Base-by-base conservation (phyloP, 176 grass and related monocot species). In the Paspalum vaginatum region DNA sequence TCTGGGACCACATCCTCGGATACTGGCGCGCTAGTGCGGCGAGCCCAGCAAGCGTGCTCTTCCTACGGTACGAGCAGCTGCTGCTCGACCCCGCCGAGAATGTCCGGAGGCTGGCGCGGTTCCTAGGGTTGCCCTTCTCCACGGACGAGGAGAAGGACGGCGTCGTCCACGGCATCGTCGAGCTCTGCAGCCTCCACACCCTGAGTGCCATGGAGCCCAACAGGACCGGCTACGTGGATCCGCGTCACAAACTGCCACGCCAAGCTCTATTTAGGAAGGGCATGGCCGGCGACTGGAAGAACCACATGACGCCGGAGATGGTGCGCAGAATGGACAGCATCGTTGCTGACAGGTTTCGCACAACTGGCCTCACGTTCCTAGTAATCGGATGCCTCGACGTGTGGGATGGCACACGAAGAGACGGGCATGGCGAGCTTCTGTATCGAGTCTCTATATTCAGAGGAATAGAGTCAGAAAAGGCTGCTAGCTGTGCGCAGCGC, bases 31-130 rank as follows among this genome's bases (percentile, higher is more conserved):
- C 80, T 15, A 72, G 48, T 12, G 1, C 1, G 4, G 13, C 37
- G 24, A 3, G 11, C 10, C 59, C 73, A 40, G 46, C 45, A 9
- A 27, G 12, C 7, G 48, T 79, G 58, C 66, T 86, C 21, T 83
- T 90, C 66, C 16, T 90, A 8, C 61, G 65, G 49, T 90, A 90
- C 42, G 79, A 90, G 65, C 65, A 86, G 65, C 20, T 90, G n/a
- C 20, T 87, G 41, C 50, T 41, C 8, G 68, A 81, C 27, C 65
- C 83, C 0, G 24, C 12, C 7, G 50, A 7, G 5, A 45, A 61
- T 7, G 73, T 83, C 10, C 65, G 18, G 61, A 80, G 27, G 58
- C 55, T 87, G 66, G 79, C 84, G 5, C 65, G 49, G 63, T 86
- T 90, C 58, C 9, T 83, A 2, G 66, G 65, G 1, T 2, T 67